Evolutionary conservation across 2,329 filamentous ascomycete genomes (phyloP), one percentile per base, ranked within the genome.

Genomic region (Ceratocystis eucalypticola): DNA sequence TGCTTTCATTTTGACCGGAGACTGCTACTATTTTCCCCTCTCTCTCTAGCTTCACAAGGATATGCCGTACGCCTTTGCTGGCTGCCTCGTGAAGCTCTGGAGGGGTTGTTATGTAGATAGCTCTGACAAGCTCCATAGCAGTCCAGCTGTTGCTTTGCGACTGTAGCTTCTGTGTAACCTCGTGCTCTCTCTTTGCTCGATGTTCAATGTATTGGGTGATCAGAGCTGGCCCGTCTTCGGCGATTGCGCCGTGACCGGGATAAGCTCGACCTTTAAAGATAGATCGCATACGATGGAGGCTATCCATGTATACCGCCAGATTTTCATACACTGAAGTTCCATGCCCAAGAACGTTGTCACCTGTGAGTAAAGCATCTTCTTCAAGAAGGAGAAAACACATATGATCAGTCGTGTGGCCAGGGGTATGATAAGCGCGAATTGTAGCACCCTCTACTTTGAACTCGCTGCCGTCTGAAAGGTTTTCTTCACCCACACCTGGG

Each of bases 291-390:
- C 80, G 80, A 48, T 84, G 79, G 12, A 96, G 78, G 68, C 85
- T 90, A 22, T 74, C 72, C 69, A 95, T 77, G 73, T 95, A 96
- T 0, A 78, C 76, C 0, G 77, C 74, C 7, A 96, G 79, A 69
- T 94, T 84, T 74, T 95, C 89, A 70, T 95, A 95, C 0, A 94
- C 89, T 2, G 88, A 86, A 1, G 89, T 95, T 12, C 91, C 91
- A 68, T 96, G 89, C 0, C 91, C 91, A 1, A 96, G 80, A 1
- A 96, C 87, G 73, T 93, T 95, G 75, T 96, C 91, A 5, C 88
- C 91, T 0, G 91, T 95, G 74, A 96, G 94, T 77, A 96, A 85
- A 50, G 89, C 87, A 71, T 90, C 82, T 72, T 96, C 80, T 81
- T 95, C 89, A 59, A 86, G 82, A 3, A 96, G 76, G 4, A 91